phyloP scores from a whole-genome alignment of 345 rosid species.

The Aurinia saxatilis region DNA sequence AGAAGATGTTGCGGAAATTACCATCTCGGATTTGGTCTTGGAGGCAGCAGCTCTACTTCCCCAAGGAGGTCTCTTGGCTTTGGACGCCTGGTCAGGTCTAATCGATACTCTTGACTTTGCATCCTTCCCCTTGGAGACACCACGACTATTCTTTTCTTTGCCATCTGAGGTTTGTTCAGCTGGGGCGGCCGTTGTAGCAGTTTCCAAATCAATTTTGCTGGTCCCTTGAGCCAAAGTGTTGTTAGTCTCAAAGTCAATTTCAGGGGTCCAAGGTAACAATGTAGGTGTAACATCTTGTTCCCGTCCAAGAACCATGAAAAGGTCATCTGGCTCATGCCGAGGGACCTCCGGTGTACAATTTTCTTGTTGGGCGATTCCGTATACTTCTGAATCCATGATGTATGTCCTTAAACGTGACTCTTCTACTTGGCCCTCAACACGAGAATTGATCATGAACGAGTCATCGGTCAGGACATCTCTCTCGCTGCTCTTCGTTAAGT shows the following conservation, averaged over 20 bases:
- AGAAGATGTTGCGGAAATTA: constrained; percentile 15
- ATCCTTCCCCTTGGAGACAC: constrained; percentile 40
- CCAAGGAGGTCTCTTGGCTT: constrained; percentile 49
- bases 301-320: constrained; percentile 80
- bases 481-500: constrained; percentile 29
- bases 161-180: constrained; percentile 31
- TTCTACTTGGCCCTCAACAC: constrained; percentile 42
- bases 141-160: constrained; percentile 32
- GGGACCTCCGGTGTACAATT: constrained; percentile 30
- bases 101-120: constrained; percentile 43
- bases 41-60: constrained; percentile 49
- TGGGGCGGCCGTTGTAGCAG: constrained; percentile 22
- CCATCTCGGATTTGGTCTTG: constrained; percentile 66
- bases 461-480: constrained; percentile 61
- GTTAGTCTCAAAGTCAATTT: constrained; percentile 58
- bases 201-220: constrained; percentile 27
- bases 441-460: constrained; percentile 81
- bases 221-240: constrained; percentile 35
- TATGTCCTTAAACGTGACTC: constrained; percentile 45
- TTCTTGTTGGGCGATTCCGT: constrained; percentile 37
- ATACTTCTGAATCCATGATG: constrained; percentile 56
- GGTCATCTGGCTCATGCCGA: constrained; percentile 78
- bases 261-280: constrained; percentile 64
- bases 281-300: constrained; percentile 42
- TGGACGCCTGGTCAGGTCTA: constrained; percentile 43